phyloP scores from a whole-genome alignment of 192 early-diverging fungal species.

The Rhizophlyctis rosea region DNA sequence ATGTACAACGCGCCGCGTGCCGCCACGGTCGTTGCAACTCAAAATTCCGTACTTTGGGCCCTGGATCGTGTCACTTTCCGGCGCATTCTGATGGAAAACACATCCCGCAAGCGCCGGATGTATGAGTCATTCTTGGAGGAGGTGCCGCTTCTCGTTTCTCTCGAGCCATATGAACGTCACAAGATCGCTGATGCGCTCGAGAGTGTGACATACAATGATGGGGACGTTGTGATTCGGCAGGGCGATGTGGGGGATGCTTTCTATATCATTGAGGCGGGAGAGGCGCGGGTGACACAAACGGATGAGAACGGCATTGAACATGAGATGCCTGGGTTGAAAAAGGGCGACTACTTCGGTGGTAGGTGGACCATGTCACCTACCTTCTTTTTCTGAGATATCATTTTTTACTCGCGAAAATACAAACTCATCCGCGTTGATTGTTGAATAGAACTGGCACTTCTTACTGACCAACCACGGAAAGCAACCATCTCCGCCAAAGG shows the following conservation, averaged over 20 bases:
- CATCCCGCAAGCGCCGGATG: constrained; percentile 88
- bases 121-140: constrained; percentile 97
- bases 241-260: constrained; percentile 93
- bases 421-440: background rate
- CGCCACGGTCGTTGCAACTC: constrained; percentile 87
- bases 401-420: background rate
- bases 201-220: constrained; percentile 81
- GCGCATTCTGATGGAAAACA: constrained; percentile 96
- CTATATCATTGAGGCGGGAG: constrained; percentile 93
- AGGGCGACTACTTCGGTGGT: constrained; percentile 98
- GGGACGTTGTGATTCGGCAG: constrained; percentile 81
- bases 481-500: constrained; percentile 86
- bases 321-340: constrained; percentile 48
- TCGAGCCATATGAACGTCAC: constrained; percentile 95
- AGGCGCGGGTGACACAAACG: constrained; percentile 75
- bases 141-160: constrained; percentile 77
- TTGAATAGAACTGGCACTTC: constrained; percentile 81
- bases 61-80: constrained; percentile 97
- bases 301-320: constrained; percentile 78
- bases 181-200: constrained; percentile 99
- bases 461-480: constrained; percentile 90
- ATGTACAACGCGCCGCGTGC: constrained; percentile 99
- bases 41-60: constrained; percentile 88
- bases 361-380: constrained; percentile 5
- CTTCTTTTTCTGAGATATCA: constrained; percentile 1